Evolutionary conservation across 805 yeast species (phyloP).

Genomic region (Wickerhamomyces pijperi): DNA sequence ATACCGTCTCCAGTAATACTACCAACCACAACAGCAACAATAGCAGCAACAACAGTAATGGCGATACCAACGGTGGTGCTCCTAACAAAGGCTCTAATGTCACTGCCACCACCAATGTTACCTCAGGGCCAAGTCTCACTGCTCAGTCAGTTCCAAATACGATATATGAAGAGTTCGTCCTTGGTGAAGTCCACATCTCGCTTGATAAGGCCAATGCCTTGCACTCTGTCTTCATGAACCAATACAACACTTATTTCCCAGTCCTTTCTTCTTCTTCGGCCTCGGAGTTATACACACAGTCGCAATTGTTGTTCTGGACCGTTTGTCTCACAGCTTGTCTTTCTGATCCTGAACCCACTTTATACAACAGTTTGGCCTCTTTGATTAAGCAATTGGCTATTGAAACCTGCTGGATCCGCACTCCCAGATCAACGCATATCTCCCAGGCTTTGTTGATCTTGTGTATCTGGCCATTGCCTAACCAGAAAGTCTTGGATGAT

Average conservation of each 20-base stretch:
- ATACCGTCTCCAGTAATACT: too few species aligned
- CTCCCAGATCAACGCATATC: constrained; percentile 89
- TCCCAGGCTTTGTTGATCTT: constrained; percentile 82
- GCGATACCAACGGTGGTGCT: too few species aligned
- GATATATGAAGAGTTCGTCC: constrained; percentile 37
- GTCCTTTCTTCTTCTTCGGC: constrained; percentile 63
- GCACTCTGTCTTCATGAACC: constrained; percentile 55
- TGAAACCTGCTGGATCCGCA: constrained; percentile 85
- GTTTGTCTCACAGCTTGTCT: constrained; percentile 78
- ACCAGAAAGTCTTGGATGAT: constrained; percentile 85
- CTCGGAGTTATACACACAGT: constrained; percentile 68
- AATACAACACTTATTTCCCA: constrained; percentile 70
- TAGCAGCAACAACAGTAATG: too few species aligned
- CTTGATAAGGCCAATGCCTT: constrained; percentile 58
- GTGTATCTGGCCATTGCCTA: constrained; percentile 87
- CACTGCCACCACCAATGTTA: constrained; percentile 22
- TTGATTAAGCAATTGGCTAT: constrained; percentile 79
- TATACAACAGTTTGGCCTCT: constrained; percentile 66
- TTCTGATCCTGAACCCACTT: constrained; percentile 77
- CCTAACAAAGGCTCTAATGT: too few species aligned
- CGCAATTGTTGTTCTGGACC: constrained; percentile 83
- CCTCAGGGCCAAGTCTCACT: constrained; percentile 9
- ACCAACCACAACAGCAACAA: background rate
- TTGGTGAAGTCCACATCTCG: constrained; percentile 68
- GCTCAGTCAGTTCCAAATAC: background rate